Base-by-base conservation (phyloP, 2,329 filamentous ascomycete genomes). In the Penicillium sp. region DNA sequence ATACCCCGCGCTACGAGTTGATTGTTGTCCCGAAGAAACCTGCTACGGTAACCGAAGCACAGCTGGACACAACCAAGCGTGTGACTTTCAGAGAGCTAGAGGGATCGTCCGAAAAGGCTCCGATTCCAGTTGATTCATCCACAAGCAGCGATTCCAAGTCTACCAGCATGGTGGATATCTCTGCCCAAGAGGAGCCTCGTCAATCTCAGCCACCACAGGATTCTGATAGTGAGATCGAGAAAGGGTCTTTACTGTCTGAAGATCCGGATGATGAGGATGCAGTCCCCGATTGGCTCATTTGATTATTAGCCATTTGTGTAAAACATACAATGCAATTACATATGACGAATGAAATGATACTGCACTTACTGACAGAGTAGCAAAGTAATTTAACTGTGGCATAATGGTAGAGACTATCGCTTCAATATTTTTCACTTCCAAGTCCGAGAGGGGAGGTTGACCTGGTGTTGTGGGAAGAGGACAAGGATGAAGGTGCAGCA, bases 181-280 rank as follows among this genome's bases (percentile, higher is more conserved):
- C 58, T 27, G 47, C 53, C 13, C 6, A n/a, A 2, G 40, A 50
- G 14, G 31, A 23, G 4, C 36, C 46, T n/a, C 28, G 10, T n/a
- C 38, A 26, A 4, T 29, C 43, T 6, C 34, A 43, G 11, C 34
- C 35, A 18, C 27, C 39, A 13, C 54, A 57, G 24, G 60, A 63
- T 32, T 60, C 60, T 20, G 64, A 60, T 45, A 65, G 57, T 35
- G 63, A 70, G 40, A 63, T 67, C 14, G 75, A 79, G 29, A 63
- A 68, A 32, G 74, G 72, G 0, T 81, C 78, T 4, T 59, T 82
- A 38, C 64, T 79, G 6, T 79, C 80, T 1, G 77, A 84, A 55
- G 81, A 84, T 56, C 80, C 81, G 0, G 81, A 84, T 26, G 81
- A 84, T 55, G 79, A 82, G 40, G 80, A 84, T 60, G 79, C 79